These are phyloP conservation scores for Heliamphora exappendiculata DNA, from an alignment of 148 eudicot genomes.

Conservation along the genomic window DNA sequence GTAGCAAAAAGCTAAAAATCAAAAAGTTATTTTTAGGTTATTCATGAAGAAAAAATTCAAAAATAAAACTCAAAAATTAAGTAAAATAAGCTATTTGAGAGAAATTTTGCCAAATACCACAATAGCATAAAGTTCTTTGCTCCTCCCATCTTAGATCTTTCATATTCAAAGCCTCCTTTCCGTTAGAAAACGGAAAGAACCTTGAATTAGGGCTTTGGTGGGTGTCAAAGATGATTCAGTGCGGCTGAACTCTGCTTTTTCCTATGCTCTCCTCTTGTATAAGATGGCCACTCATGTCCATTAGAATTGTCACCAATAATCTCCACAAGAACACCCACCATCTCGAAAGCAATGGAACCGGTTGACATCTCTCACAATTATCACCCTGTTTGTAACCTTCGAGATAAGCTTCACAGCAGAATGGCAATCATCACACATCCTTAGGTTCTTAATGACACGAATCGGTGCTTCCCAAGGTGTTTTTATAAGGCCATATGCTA, in stretches of 20 bases:
- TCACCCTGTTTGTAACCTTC: constrained; percentile 30
- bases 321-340: constrained; percentile 40
- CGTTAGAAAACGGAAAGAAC: too few relatives aligned
- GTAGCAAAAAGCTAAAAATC: too few relatives aligned
- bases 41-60: too few relatives aligned
- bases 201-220: neutral
- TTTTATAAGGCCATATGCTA: constrained; percentile 39
- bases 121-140: too few relatives aligned
- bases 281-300: neutral
- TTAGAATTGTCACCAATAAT: constrained; percentile 32
- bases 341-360: constrained; percentile 37
- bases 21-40: too few relatives aligned
- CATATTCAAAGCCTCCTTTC: too few relatives aligned
- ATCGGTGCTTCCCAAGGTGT: constrained; percentile 38
- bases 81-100: too few relatives aligned
- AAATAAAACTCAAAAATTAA: too few relatives aligned
- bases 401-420: constrained; percentile 38
- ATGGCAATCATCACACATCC: constrained; percentile 53
- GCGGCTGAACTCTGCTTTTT: neutral
- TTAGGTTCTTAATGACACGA: constrained; percentile 36
- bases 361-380: constrained; percentile 43
- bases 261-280: neutral
- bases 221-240: neutral
- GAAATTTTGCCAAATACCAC: too few relatives aligned
- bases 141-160: too few relatives aligned